phyloP scores from a whole-genome alignment of 352 stramenopile genomes.

The Globisporangium apiculatum region DNA sequence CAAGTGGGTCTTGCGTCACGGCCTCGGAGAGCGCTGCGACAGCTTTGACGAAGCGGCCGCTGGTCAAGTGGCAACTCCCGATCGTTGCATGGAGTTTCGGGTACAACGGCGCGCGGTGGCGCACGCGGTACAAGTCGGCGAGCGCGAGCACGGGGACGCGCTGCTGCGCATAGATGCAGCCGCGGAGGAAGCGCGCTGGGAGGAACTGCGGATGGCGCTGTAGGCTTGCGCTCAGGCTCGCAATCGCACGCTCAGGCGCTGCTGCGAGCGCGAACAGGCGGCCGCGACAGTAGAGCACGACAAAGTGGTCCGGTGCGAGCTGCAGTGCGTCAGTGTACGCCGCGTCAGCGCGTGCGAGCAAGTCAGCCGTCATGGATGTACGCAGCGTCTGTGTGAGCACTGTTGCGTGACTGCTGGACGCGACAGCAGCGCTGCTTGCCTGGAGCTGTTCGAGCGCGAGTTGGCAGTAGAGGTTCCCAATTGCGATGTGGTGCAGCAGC shows the following conservation, averaged over 20 bases:
- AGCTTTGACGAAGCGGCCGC: slow-evolving; percentile 28
- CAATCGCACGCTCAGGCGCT: slow-evolving; percentile 20
- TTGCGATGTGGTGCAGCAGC: slow-evolving; percentile 30
- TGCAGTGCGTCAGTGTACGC: slow-evolving; percentile 32
- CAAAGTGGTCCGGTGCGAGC: slow-evolving; percentile 26
- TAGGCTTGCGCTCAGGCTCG: slow-evolving; percentile 27
- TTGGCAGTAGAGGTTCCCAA: slow-evolving; percentile 58
- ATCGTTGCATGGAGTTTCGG: slow-evolving; percentile 43
- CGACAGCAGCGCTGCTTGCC: slow-evolving; percentile 16
- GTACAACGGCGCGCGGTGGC: slow-evolving; percentile 34
- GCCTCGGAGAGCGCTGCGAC: slow-evolving; percentile 42
- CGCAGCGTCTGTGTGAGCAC: slow-evolving; percentile 11
- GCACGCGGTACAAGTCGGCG: slow-evolving; percentile 44
- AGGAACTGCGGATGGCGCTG: slow-evolving; percentile 33
- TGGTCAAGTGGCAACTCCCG: slow-evolving; percentile 43
- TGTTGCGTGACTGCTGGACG: slow-evolving; percentile 16
- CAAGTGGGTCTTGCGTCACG: slow-evolving; percentile 14
- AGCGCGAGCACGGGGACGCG: slow-evolving; percentile 40
- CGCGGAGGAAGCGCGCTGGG: slow-evolving; percentile 43
- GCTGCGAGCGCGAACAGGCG: slow-evolving; percentile 34
- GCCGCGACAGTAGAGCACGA: slow-evolving; percentile 36
- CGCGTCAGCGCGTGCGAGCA: slow-evolving; percentile 18
- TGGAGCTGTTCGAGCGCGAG: slow-evolving; percentile 40
- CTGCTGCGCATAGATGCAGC: slow-evolving; percentile 45
- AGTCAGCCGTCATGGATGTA: slow-evolving; percentile 14